These are phyloP conservation scores for Trichoderma reesei DNA, from an alignment of 495 filamentous ascomycete species.

Conservation along the genomic window DNA sequence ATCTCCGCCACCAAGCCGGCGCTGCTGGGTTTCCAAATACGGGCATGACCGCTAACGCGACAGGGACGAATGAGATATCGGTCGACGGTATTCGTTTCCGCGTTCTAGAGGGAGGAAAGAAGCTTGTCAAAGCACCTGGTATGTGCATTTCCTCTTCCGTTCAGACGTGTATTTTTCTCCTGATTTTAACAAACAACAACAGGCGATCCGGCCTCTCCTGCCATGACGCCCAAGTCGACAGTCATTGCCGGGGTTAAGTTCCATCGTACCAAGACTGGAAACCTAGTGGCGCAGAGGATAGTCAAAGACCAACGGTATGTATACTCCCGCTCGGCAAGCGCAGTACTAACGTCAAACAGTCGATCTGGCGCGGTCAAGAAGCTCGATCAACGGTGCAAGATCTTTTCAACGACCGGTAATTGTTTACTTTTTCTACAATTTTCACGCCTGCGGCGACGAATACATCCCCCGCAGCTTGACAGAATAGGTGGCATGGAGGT, in stretches of 20 bases:
- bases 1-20: conserved; percentile 25
- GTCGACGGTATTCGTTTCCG: conserved; percentile 71
- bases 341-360: conserved; percentile 22
- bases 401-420: conserved; percentile 90
- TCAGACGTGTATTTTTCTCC: background rate
- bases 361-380: conserved; percentile 49
- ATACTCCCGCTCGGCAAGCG: background rate
- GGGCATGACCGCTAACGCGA: background rate
- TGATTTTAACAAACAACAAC: conserved; percentile 33
- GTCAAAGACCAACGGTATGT: conserved; percentile 60
- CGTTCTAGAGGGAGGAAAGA: conserved; percentile 71
- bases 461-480: conserved; percentile 16
- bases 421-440: conserved; percentile 17
- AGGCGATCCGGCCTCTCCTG: conserved; percentile 49
- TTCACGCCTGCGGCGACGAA: conserved; percentile 12
- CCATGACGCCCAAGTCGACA: conserved; percentile 63
- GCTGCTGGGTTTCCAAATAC: background rate
- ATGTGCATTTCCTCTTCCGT: background rate
- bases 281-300: conserved; percentile 68
- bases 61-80: conserved; percentile 51
- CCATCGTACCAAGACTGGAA: conserved; percentile 82
- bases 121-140: conserved; percentile 70
- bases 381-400: conserved; percentile 71
- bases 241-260: conserved; percentile 76
- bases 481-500: background rate